Evolutionary conservation across 805 yeast genomes (phyloP), one percentile per base, ranked within the genome.

Genomic region (Sungouiozyma intestinalis): DNA sequence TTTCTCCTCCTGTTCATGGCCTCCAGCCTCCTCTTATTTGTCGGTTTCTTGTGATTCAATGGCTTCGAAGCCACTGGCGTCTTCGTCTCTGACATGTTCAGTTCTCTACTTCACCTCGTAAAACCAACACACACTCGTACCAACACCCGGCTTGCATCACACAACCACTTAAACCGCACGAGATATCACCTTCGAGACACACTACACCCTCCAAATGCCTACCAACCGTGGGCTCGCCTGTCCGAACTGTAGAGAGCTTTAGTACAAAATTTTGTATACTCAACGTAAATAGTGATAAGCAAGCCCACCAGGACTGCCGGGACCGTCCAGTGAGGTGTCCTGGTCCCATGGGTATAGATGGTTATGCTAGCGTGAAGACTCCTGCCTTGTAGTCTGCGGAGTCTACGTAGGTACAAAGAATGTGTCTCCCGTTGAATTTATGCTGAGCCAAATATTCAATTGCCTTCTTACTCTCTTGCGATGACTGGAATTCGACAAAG

Each of bases 341-440:
- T n/a, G n/a, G n/a, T n/a, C n/a, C n/a, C n/a, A n/a, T n/a, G n/a
- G n/a, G n/a, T n/a, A n/a, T n/a, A 29, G 14, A 29, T n/a, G n/a
- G 13, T n/a, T 29, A 29, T n/a, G 33, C 33, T n/a, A 33, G 35
- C 6, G 35, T 13, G 11, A 6, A 7, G 13, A 16, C 9, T 6
- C 7, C 62, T 36, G 66, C 54, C 5, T 71, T 70, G 53, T 70
- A 85, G 55, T 83, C 90, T 0, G 55, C 57, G 46, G 76, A 81
- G 45, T 77, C 73, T 47, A 73, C 69, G 51, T 67, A 84, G 1
- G 82, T 71, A 44, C 84, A 77, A 15, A 88, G 48, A 0, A 87
- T 76, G 0, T 81, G 71, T 39, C 95, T 66, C 36, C 77, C 87
- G 48, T 78, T 75, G 54, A 79, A 87, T 40, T 62, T 61, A 40